Base-by-base conservation (phyloP, 371 early-diverging fungal species). In the Syncephalastrum sp. region DNA sequence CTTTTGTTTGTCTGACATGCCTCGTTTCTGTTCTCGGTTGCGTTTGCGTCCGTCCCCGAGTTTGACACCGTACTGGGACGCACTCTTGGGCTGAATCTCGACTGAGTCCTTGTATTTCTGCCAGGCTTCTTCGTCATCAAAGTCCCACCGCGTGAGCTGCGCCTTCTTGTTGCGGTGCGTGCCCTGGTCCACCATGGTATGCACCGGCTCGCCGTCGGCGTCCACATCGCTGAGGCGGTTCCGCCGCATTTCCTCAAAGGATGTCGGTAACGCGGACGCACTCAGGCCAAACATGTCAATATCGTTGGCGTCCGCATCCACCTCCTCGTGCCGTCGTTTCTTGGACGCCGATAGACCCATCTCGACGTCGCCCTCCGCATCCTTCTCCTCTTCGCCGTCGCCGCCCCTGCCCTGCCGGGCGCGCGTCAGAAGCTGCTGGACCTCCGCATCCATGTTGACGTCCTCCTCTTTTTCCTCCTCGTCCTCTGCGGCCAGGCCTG, bases 121-220 rank as follows among this genome's bases (percentile, higher is more conserved):
- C 77, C 85, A 91, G 29, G 88, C 85, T 49, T 88, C 90, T 59
- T 90, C 89, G 38, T 82, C 82, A 29, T 90, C 91, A 73, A 91
- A 91, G 66, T 90, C 89, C 71, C 83, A 90, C 15, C 90, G 77
- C 3, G 84, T 79, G 25, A 86, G 59, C 64, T 91, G 89, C 1
- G 82, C 81, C 47, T 81, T 79, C 49, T 89, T 89, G 61, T 86
- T 85, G 46, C 79, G 75, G 49, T 83, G 81, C 3, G 85, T 88
- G 24, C 89, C 89, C 59, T 84, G 76, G 67, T 90, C 89, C 13
- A 88, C 68, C 60, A 88, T 65, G 16, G 73, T 74, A 10, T 76
- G 70, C 17, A 73, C 62, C 16, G 60, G 59, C 8, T 52, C 56
- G 23, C 59, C 63, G 15, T 64, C 80, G 8, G 85, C 82, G 5